Percentiles rank a stretch among this genome's conserved stretches.
phyloP scores from a whole-genome alignment of 2,329 filamentous ascomycete genomes.

The Aspergillus luchuensis region DNA sequence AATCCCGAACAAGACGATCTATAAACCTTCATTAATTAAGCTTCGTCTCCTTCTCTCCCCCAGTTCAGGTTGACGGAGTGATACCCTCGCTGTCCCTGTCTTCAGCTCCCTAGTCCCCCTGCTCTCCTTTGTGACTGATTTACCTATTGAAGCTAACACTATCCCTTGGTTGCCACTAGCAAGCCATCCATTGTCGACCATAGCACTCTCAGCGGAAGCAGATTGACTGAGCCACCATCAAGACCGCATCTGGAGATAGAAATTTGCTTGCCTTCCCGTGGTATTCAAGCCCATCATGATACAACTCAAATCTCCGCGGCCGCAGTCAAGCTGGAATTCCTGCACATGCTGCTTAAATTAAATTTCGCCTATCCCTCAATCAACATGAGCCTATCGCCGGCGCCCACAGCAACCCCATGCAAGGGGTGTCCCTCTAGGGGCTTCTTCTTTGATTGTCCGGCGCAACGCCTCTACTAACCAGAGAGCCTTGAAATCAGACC shows the following conservation, averaged over 20 bases:
- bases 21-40: neutral
- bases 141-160: neutral
- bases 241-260: conserved; percentile 7
- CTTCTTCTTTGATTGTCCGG: conserved; percentile 28
- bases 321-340: conserved; percentile 13
- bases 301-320: conserved; percentile 17
- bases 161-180: neutral
- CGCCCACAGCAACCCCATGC: conserved; percentile 28
- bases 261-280: conserved; percentile 11
- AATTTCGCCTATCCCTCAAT: conserved; percentile 20
- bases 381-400: conserved; percentile 25
- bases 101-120: conserved; percentile 13
- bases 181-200: neutral
- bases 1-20: neutral
- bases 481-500: conserved; percentile 14
- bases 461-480: conserved; percentile 22
- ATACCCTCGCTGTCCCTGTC: neutral
- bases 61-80: conserved; percentile 1
- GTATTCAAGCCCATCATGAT: conserved; percentile 17
- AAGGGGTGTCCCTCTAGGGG: conserved; percentile 32
- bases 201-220: neutral
- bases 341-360: conserved; percentile 23
- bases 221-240: conserved; percentile 5
- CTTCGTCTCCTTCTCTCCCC: neutral
- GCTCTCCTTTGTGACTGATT: conserved; percentile 14